These are phyloP conservation scores for Anisodus tanguticus DNA, from an alignment of 257 asterid species.

Conservation along the genomic window DNA sequence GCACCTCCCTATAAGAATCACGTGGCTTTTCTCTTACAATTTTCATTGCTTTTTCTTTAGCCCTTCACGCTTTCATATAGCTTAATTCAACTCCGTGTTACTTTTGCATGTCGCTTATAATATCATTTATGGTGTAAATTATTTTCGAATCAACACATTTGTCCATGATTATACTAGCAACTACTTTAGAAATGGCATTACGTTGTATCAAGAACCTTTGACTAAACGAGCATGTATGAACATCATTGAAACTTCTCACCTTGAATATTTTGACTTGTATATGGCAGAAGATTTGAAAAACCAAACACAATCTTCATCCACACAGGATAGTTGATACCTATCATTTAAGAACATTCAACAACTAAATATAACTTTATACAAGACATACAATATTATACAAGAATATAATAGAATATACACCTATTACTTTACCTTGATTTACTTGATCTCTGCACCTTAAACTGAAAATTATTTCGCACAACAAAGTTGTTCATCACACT, in stretches of 20 bases:
- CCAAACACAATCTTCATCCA: too few species aligned
- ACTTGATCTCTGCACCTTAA: background rate
- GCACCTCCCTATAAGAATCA: background rate
- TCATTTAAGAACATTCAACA: too few species aligned
- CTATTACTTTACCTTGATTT: background rate
- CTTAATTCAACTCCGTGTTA: background rate
- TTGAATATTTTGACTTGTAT: too few species aligned
- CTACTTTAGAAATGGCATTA: background rate
- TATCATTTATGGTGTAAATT: background rate
- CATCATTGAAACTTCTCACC: too few species aligned
- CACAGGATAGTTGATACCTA: too few species aligned
- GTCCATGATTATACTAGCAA: background rate
- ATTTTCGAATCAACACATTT: too few species aligned
- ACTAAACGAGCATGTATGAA: background rate
- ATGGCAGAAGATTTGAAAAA: too few species aligned
- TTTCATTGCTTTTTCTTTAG: too few species aligned
- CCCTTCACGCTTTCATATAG: background rate
- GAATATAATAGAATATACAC: background rate
- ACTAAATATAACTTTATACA: too few species aligned
- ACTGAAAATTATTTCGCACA: background rate
- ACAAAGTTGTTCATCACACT: background rate
- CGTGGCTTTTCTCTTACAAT: background rate
- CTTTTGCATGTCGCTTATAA: background rate
- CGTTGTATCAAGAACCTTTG: background rate
- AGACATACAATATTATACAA: too few species aligned